phyloP scores from a whole-genome alignment of 768 basidiomycete genomes.

The Termitomyces sp. region DNA sequence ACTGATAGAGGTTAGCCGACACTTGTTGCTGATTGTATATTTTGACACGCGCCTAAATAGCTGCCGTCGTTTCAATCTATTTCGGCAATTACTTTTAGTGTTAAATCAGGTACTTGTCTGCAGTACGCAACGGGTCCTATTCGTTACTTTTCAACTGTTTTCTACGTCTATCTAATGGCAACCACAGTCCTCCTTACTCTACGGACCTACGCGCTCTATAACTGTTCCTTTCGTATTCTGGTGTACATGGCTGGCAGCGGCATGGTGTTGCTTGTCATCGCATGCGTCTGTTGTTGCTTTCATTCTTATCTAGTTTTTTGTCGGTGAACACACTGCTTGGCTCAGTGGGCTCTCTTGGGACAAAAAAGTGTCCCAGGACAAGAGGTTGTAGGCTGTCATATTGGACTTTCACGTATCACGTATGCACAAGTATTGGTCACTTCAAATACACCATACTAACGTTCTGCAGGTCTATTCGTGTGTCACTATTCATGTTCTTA shows the following conservation, averaged over 20 bases:
- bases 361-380: constrained; percentile 24
- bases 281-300: constrained; percentile 28
- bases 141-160: background rate
- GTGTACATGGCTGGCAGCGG: constrained; percentile 27
- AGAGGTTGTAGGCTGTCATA: constrained; percentile 26
- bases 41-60: constrained; percentile 17
- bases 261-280: constrained; percentile 21
- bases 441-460: background rate
- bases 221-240: constrained; percentile 31
- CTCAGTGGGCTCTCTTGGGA: constrained; percentile 36
- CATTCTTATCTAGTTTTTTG: background rate
- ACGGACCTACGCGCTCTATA: constrained; percentile 47
- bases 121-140: constrained; percentile 24
- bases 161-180: background rate
- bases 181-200: constrained; percentile 34
- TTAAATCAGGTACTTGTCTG: constrained; percentile 40
- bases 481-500: background rate
- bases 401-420: constrained; percentile 24
- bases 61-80: constrained; percentile 31
- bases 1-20: constrained; percentile 10
- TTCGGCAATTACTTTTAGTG: constrained; percentile 36
- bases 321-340: background rate
- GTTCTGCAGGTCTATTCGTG: constrained; percentile 13
- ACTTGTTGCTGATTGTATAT: background rate
- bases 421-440: constrained; percentile 12